A percentile compares a stretch with the other conserved stretches of the same genome.
Conservation (phyloP, 371 early-diverging fungal species). For the Fennellomyces sp. region DNA sequence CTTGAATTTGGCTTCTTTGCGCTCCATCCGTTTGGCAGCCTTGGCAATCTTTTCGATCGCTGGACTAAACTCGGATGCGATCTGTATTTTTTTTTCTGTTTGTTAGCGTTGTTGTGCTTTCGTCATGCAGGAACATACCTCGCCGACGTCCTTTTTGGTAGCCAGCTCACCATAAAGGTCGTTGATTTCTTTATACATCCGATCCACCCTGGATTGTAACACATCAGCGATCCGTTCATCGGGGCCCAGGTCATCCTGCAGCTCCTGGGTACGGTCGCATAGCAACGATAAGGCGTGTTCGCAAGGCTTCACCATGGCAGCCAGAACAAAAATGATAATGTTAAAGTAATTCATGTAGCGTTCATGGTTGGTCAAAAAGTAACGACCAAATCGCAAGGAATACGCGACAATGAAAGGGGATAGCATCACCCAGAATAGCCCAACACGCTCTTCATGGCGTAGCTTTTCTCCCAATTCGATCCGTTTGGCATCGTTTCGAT, state of each 20-base stretch:
- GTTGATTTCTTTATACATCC: slow-evolving; percentile 47
- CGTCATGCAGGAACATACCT: slow-evolving; percentile 29
- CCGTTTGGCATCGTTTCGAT: slow-evolving; percentile 21
- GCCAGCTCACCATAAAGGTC: slow-evolving; percentile 49
- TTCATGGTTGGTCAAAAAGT: slow-evolving; percentile 58
- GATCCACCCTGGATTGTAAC: slow-evolving; percentile 43
- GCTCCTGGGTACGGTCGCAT: slow-evolving; percentile 51
- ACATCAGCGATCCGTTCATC: slow-evolving; percentile 29
- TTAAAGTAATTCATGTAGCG: slow-evolving; percentile 63
- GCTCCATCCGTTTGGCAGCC: slow-evolving; percentile 53
- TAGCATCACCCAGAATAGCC: slow-evolving; percentile 54
- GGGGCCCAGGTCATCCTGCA: slow-evolving; percentile 51
- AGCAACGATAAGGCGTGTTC: slow-evolving; percentile 51
- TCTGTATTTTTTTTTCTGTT: not conserved
- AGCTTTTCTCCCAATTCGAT: slow-evolving; percentile 42
- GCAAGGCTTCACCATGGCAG: slow-evolving; percentile 60
- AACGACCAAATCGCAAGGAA: slow-evolving; percentile 55
- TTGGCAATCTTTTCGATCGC: slow-evolving; percentile 45
- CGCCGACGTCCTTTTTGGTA: slow-evolving; percentile 50
- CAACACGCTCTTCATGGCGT: slow-evolving; percentile 56
- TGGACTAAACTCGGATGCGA: slow-evolving; percentile 9
- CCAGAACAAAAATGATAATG: slow-evolving; percentile 61
- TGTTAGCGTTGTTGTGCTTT: not conserved
- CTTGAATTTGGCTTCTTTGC: slow-evolving; percentile 47
- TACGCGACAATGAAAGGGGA: slow-evolving; percentile 68